phyloP scores from a whole-genome alignment of 352 stramenopile species.

The Pythium brassicae region DNA sequence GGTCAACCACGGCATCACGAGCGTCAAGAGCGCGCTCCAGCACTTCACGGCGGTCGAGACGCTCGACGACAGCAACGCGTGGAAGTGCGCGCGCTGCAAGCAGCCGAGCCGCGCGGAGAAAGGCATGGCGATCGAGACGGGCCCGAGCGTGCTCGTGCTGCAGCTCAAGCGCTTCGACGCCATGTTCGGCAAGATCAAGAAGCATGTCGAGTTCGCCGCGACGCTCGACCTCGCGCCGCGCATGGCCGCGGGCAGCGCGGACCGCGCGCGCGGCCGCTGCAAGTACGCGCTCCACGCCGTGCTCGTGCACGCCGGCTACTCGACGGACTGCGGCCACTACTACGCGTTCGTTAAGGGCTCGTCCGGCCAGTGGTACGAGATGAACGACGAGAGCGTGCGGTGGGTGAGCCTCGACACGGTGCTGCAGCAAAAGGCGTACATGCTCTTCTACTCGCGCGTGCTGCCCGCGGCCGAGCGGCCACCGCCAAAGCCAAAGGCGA shows the following conservation, averaged over 20 bases:
- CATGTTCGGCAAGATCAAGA: conserved; percentile 87
- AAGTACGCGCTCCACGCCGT: conserved; percentile 82
- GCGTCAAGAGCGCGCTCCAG: conserved; percentile 63
- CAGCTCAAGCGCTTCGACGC: conserved; percentile 90
- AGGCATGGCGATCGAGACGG: conserved; percentile 68
- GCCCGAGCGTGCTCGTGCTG: conserved; percentile 84
- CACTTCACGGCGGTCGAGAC: conserved; percentile 83
- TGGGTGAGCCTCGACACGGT: conserved; percentile 86
- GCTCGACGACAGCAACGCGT: conserved; percentile 82
- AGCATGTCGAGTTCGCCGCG: conserved; percentile 73
- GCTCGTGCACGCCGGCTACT: conserved; percentile 84
- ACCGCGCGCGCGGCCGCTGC: conserved; percentile 38
- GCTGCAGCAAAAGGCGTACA: conserved; percentile 86
- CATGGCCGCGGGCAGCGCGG: conserved; percentile 52
- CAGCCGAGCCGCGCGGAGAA: conserved; percentile 81
- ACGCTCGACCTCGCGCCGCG: conserved; percentile 59
- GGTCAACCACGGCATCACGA: conserved; percentile 71
- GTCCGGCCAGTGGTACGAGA: conserved; percentile 90
- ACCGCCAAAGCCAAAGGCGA: conserved; percentile 20
- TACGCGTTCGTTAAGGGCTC: conserved; percentile 86
- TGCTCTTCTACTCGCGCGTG: conserved; percentile 88
- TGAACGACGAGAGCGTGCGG: conserved; percentile 88
- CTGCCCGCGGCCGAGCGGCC: conserved; percentile 38
- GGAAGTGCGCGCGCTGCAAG: conserved; percentile 80
- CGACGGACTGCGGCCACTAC: conserved; percentile 90